Evolutionary conservation across 2,329 filamentous ascomycete genomes (phyloP), one percentile per base, ranked within the genome.

Genomic region (Hymenoscyphus occultus): DNA sequence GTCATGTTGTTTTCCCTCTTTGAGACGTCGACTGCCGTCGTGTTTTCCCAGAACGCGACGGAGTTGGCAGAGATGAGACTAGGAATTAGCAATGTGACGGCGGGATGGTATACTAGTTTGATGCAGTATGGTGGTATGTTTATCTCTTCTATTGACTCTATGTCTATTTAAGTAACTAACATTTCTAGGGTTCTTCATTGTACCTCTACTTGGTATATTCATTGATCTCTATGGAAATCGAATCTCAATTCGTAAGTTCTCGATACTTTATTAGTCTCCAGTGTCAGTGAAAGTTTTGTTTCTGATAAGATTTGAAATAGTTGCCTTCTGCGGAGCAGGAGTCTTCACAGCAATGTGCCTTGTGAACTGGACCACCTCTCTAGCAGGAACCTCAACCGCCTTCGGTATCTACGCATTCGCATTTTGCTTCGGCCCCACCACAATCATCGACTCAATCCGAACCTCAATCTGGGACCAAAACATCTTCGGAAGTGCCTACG

Each of bases 1-100:
- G 70, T 88, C 10, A 76, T 84, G 45, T 71, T 76, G 0, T 88
- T 86, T 69, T 84, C 84, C 0, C 71, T 86, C 0, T 87, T 87
- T 67, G 79, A 88, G 70, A 88, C 86, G 0, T 84, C 80, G 12
- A 82, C 84, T 0, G 83, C 84, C 0, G 69, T 76, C 3, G 79
- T 86, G 4, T 88, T 86, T 66, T 77, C 78, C 1, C 79, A 82
- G 31, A 88, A 88, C 68, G 83, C 83, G 0, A 89, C 86, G 0
- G 86, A 88, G 68, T 72, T 88, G 22, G 86, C 85, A 0, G 80
- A 88, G 74, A 80, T 86, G 70, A 79, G 85, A 1, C 87, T 88
- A 73, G 76, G 83, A 7, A 79, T 84, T n/a, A 78, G 78, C 10
- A 76, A 82, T 0, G 78, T 87, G 40, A 81, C 76, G 1, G 86